Evolutionary conservation across 768 basidiomycete genomes (phyloP), one percentile per base, ranked within the genome.

Genomic region (Rhizopogon vinicolor): DNA sequence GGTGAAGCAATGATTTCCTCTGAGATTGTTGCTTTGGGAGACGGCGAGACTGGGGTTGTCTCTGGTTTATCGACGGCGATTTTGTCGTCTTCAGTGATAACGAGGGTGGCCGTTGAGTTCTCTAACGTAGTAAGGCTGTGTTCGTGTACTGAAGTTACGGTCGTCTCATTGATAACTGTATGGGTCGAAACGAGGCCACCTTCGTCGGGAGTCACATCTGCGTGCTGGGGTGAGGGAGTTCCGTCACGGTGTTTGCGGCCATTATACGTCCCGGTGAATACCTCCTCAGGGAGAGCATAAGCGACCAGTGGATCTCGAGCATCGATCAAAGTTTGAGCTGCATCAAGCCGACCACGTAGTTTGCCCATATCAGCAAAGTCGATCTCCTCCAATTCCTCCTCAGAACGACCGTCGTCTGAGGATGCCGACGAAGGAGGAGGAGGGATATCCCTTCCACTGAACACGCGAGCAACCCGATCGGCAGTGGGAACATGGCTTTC

Each of bases 401-500:
- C 64, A 13, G 62, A 55, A 14, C 62, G 54, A 12, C 65, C 58
- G 18, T 62, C 58, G 1, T 73, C 75, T 16, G 68, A 68, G 25
- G 67, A 72, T 0, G 69, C 67, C 29, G 63, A 58, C 58, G 31
- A 54, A 61, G 51, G 44, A 54, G 54, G 56, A 50, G 19, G 14
- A 19, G 60, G 62, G 31, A 63, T 53, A 60, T 61, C 54, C 3
- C 60, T 60, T 8, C 68, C 75, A 56, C 78, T 80, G 71, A 91
- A 91, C 1, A 91, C 75, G 2, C 76, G 81, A 29, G 78, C 72
- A 25, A 92, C 81, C 9, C 74, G 77, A n/a, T 86, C 80, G 0
- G 88, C 87, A 4, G 89, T 91, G 6, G 90, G 89, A 5, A 81
- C 74, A 68, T 83, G 79, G 44, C 77, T 81, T 42, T 76, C 61